Evolutionary conservation across 2,329 filamentous ascomycete species (phyloP).

Genomic region (Alternaria sp.): DNA sequence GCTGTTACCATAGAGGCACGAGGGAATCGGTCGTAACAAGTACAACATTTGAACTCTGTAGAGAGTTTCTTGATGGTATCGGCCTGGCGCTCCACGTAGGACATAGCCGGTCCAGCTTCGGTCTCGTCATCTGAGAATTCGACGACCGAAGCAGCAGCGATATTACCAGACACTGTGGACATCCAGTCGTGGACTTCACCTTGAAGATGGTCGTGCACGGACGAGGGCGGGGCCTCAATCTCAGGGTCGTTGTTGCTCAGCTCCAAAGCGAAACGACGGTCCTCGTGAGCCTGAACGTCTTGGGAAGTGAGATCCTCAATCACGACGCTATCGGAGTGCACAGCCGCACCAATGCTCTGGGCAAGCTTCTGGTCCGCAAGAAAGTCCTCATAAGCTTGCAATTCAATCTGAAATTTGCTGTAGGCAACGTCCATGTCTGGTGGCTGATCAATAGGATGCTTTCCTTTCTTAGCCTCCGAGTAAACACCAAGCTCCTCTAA

Average conservation of each 20-base stretch:
- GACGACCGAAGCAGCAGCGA: slow-evolving; percentile 6
- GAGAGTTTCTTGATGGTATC: slow-evolving; percentile 20
- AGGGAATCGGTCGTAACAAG: slow-evolving; percentile 16
- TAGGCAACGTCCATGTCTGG: slow-evolving; percentile 33
- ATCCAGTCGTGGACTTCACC: slow-evolving; percentile 12
- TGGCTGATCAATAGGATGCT: slow-evolving; percentile 21
- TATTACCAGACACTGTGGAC: slow-evolving; percentile 1
- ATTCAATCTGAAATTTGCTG: slow-evolving; percentile 24
- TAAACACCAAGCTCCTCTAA: slow-evolving; percentile 31
- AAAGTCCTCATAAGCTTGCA: slow-evolving; percentile 22
- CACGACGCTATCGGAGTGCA: slow-evolving; percentile 26
- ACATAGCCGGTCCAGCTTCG: slow-evolving; percentile 26
- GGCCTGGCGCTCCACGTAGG: slow-evolving; percentile 23
- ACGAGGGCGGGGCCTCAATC: slow-evolving; percentile 17
- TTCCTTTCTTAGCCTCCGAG: slow-evolving; percentile 26
- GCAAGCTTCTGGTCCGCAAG: slow-evolving; percentile 31
- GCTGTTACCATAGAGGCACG: slow-evolving; percentile 6
- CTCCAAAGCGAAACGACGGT: slow-evolving; percentile 22
- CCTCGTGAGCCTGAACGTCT: slow-evolving; percentile 27
- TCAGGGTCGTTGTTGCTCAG: slow-evolving; percentile 25
- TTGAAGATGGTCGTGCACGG: neutral
- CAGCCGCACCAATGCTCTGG: slow-evolving; percentile 34
- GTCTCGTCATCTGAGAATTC: slow-evolving; percentile 24
- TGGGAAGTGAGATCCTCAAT: slow-evolving; percentile 23
- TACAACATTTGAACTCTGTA: slow-evolving; percentile 19